These are phyloP conservation scores for Daedaleopsis nitida DNA, from an alignment of 768 basidiomycete genomes.

Conservation along the genomic window DNA sequence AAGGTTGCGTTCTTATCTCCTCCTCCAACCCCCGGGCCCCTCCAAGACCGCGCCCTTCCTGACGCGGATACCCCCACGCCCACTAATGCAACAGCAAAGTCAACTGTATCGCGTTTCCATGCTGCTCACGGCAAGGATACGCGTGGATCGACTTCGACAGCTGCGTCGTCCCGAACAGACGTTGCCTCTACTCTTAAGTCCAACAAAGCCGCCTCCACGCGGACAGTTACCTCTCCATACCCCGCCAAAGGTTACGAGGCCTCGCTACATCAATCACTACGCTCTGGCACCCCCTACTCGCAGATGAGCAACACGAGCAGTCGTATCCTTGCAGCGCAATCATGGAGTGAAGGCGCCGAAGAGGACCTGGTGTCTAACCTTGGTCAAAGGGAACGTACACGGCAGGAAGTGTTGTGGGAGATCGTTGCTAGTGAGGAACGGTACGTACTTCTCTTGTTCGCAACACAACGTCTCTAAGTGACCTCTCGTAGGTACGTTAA, in stretches of 20 bases:
- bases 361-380: constrained; percentile 92
- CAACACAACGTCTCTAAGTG: constrained; percentile 9
- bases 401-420: constrained; percentile 96
- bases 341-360: constrained; percentile 94
- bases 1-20: constrained; percentile 89
- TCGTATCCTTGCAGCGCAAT: constrained; percentile 73
- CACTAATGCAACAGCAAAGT: constrained; percentile 49
- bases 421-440: constrained; percentile 96
- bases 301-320: constrained; percentile 70
- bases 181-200: constrained; percentile 45
- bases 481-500: constrained; percentile 74
- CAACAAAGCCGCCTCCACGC: constrained; percentile 57
- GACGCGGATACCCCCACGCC: constrained; percentile 42
- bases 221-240: constrained; percentile 65
- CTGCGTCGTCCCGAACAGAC: constrained; percentile 70
- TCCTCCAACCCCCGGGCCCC: constrained; percentile 64
- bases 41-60: constrained; percentile 51
- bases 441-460: constrained; percentile 42
- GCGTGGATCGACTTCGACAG: constrained; percentile 65
- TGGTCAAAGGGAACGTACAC: constrained; percentile 90
- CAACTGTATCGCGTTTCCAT: constrained; percentile 76
- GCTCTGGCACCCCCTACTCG: constrained; percentile 82
- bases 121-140: constrained; percentile 70
- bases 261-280: constrained; percentile 65
- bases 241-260: constrained; percentile 46